Evolutionary conservation across 345 rosid genomes (phyloP).

Genomic region (Citrus australasica): DNA sequence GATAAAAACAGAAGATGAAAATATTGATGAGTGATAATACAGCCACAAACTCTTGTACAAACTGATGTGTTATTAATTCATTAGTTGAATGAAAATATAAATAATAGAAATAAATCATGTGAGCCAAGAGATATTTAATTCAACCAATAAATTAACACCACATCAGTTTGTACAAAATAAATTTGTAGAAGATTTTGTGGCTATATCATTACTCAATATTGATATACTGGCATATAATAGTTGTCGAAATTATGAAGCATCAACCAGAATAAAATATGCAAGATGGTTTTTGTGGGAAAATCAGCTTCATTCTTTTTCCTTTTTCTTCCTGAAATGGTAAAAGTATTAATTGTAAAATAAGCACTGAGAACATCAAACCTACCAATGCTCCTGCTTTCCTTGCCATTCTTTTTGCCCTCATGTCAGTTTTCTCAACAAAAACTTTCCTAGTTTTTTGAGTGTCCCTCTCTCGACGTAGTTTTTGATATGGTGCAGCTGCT

Average conservation of each 20-base stretch:
- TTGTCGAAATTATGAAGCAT: not conserved
- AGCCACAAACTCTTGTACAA: no score
- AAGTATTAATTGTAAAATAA: not conserved
- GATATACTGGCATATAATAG: not conserved
- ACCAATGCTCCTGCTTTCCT: conserved; percentile 99
- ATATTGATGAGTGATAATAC: not conserved
- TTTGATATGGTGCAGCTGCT: conserved; percentile 98
- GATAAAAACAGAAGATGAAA: not conserved
- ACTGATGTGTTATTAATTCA: no score
- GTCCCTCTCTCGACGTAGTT: conserved; percentile 81
- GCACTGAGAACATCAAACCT: conserved; percentile 24
- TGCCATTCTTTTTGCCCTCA: conserved; percentile 99
- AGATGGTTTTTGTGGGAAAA: not conserved
- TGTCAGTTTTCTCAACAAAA: conserved; percentile 91
- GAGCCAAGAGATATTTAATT: no score
- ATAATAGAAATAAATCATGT: no score
- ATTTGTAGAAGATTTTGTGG: no score
- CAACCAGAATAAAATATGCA: not conserved
- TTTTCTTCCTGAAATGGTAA: not conserved
- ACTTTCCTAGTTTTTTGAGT: conserved; percentile 68
- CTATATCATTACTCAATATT: not conserved
- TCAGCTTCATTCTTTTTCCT: not conserved
- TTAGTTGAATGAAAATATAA: no score
- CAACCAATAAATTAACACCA: no score
- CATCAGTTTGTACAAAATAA: no score